Base-by-base conservation (phyloP, 805 yeast genomes). In the Candida verbasci region DNA sequence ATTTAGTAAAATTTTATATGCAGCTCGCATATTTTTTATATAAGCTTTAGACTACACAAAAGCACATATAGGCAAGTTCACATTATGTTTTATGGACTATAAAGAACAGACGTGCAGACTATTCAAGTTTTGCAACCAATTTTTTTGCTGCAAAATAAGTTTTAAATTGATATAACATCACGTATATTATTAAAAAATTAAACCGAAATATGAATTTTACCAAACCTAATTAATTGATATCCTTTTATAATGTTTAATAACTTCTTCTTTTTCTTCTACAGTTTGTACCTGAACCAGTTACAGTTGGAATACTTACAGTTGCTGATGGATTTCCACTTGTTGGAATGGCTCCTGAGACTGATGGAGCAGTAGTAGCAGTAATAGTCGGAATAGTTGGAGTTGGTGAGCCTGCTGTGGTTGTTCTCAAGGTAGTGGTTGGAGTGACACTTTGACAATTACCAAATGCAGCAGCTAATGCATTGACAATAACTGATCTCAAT, bases 391-490 rank as follows among this genome's bases (percentile, higher is more conserved):
- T 31, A 28, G 49, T 34, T 6, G 47, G 34, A 17, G 43, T 39
- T 9, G 48, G 29, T 27, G 49, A 39, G 21, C 48, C 37, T 17
- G 48, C 35, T 9, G 49, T 18, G n/a, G 25, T 21, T 9, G 41
- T 31, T 6, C 52, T 27, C 7, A 38, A 38, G 6, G 38, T 45
- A 14, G 60, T 46, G 32, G 64, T 47, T 10, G 57, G 41, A 23
- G 54, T 39, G 17, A 57, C 46, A 16, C 57, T 43, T 16, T 52
- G 58, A 58, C 72, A 66, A 31, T 62, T 44, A 40, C 62, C 61
- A 38, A 56, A 52, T 17, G 67, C 68, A 38, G 70, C 70, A 41
- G 67, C 67, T 50, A 66, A 63, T 20, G 71, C 68, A 37, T 58
- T 66, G 44, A 60, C 60, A 34, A 62, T 55, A 39, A 65, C 61